Conservation (phyloP, 495 filamentous ascomycete genomes). For the Apiosordaria backusii region DNA sequence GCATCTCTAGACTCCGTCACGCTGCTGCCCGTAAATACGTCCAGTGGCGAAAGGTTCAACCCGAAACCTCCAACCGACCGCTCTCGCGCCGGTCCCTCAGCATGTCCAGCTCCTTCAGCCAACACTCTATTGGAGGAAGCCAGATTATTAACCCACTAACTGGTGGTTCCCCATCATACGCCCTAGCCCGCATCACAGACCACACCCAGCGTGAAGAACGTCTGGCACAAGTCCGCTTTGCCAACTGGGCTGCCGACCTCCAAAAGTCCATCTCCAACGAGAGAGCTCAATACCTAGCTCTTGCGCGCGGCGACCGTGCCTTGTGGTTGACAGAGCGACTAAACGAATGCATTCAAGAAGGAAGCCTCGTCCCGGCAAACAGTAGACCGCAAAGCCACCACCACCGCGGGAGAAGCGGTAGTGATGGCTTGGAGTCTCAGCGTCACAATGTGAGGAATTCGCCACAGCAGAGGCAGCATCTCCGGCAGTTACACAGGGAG, state of each 20-base stretch:
- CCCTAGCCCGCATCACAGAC: conserved; percentile 67
- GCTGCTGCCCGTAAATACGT: conserved; percentile 82
- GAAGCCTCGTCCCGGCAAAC: conserved; percentile 53
- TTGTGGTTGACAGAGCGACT: conserved; percentile 76
- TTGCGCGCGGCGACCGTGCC: conserved; percentile 69
- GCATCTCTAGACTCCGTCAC: conserved; percentile 82
- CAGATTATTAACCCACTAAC: conserved; percentile 24
- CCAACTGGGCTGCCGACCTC: conserved; percentile 87
- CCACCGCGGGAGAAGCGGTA: conserved; percentile 11
- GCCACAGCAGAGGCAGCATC: background rate
- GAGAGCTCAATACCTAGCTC: conserved; percentile 66
- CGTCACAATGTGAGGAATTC: background rate
- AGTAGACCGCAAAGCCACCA: conserved; percentile 9
- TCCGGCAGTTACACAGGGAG: background rate
- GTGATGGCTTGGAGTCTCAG: conserved; percentile 6
- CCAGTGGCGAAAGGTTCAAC: conserved; percentile 52
- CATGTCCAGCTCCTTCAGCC: conserved; percentile 25
- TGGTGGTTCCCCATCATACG: conserved; percentile 53
- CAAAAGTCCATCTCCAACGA: conserved; percentile 81
- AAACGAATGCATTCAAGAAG: conserved; percentile 70
- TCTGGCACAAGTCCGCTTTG: conserved; percentile 74
- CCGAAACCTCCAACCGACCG: conserved; percentile 7
- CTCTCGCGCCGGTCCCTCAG: conserved; percentile 6
- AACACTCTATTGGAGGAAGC: conserved; percentile 19
- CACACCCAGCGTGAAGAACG: conserved; percentile 69